Evolutionary conservation across 148 eudicot genomes (phyloP).

Genomic region (Amaranthus palmeri): DNA sequence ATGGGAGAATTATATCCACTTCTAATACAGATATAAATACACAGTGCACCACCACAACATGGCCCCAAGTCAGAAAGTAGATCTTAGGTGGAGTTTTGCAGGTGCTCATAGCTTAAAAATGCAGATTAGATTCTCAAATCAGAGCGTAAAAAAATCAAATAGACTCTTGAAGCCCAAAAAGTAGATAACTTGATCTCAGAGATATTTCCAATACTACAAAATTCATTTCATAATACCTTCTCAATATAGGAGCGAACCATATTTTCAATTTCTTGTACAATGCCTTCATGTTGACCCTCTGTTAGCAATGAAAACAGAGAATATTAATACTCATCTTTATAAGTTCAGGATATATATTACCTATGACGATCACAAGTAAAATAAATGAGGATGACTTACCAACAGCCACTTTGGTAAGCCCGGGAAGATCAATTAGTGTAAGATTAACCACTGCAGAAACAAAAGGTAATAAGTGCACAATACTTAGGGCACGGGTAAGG

Average conservation of each 20-base stretch:
- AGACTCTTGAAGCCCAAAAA: not conserved
- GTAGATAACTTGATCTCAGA: not conserved
- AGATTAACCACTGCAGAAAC: conserved; percentile 85
- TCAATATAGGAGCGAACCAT: conserved; percentile 53
- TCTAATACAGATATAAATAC: too few species aligned
- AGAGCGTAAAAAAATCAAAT: not conserved
- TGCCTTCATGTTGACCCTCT: conserved; percentile 63
- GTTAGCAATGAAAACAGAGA: conserved; percentile 19
- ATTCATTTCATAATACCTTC: conserved; percentile 28
- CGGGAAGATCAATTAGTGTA: conserved; percentile 97
- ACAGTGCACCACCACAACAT: too few species aligned
- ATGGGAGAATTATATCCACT: too few species aligned
- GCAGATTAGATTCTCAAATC: not conserved
- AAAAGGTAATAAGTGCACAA: conserved; percentile 14
- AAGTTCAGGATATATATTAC: not conserved
- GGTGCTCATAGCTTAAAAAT: too few species aligned
- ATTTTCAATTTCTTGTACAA: conserved; percentile 46
- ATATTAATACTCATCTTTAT: not conserved
- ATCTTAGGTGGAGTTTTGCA: too few species aligned
- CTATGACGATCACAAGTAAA: not conserved
- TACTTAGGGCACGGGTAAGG: not conserved
- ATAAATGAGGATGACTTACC: conserved; percentile 45
- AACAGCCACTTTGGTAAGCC: conserved; percentile 95
- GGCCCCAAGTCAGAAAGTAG: too few species aligned
- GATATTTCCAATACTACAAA: not conserved